These are phyloP conservation scores for Fusarium tanahbumbuense DNA, from an alignment of 2,329 filamentous ascomycete genomes.

Conservation along the genomic window DNA sequence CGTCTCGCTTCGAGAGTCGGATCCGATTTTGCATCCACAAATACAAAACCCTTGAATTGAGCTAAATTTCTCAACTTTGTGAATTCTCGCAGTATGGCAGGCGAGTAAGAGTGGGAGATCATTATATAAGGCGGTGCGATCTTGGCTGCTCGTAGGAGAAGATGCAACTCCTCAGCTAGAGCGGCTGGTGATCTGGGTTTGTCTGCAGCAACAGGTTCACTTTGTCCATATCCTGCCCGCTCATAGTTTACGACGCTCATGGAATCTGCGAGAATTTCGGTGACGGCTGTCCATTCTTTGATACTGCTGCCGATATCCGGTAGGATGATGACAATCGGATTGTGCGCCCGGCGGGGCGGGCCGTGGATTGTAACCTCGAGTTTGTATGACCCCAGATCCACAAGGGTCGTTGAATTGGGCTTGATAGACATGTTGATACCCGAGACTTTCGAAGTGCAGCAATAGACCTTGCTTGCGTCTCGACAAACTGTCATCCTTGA, in stretches of 20 bases:
- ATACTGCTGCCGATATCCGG: conserved; percentile 23
- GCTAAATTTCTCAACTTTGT: conserved; percentile 3
- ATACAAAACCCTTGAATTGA: conserved; percentile 33
- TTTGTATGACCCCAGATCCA: conserved; percentile 1
- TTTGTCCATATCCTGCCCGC: conserved; percentile 20
- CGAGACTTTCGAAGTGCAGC: neutral
- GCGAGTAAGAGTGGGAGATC: conserved; percentile 5
- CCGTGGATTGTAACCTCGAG: conserved; percentile 11
- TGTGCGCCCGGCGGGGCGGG: conserved; percentile 31
- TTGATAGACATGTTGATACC: neutral
- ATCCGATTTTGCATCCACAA: conserved; percentile 11
- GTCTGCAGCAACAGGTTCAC: neutral
- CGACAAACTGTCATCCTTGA: neutral
- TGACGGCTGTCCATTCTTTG: conserved; percentile 29
- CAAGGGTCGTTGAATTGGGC: neutral
- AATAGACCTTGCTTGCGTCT: neutral
- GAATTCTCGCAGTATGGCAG: conserved; percentile 14
- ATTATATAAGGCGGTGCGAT: conserved; percentile 30
- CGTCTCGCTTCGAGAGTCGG: neutral
- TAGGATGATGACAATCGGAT: conserved; percentile 26
- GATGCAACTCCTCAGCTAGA: conserved; percentile 20
- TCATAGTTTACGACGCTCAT: conserved; percentile 26
- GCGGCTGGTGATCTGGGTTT: neutral
- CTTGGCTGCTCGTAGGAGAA: conserved; percentile 13
- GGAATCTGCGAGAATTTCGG: conserved; percentile 1